Evolutionary conservation across 306 rosid species (phyloP).

Genomic region (Adenanthera pavonina): DNA sequence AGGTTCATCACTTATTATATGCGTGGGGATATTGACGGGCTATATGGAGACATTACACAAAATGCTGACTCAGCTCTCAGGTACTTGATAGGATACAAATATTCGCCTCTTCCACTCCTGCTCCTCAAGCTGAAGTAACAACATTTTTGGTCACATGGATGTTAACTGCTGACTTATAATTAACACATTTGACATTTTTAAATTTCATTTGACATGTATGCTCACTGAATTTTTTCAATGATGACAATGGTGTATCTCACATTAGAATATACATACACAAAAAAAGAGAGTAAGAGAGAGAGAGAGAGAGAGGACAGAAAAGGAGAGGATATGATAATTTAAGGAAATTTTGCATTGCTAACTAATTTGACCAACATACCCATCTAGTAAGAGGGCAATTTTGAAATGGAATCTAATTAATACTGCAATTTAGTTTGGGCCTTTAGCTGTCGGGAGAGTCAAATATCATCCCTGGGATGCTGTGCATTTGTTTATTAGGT

Average conservation of each 20-base stretch:
- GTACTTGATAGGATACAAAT: constrained; percentile 52
- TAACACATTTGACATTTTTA: constrained; percentile 13
- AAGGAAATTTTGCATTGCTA: constrained; percentile 18
- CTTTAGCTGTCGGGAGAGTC: neutral
- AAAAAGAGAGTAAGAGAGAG: neutral
- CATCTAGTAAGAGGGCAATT: neutral
- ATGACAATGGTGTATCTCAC: constrained; percentile 14
- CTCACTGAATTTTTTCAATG: constrained; percentile 26
- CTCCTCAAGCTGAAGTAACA: constrained; percentile 8
- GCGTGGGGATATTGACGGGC: constrained; percentile 93
- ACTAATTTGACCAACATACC: constrained; percentile 31
- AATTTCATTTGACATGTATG: constrained; percentile 17
- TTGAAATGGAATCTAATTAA: constrained; percentile 15
- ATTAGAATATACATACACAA: neutral
- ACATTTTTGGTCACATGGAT: constrained; percentile 23
- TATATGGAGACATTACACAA: constrained; percentile 89
- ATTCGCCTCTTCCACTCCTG: neutral
- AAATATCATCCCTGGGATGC: constrained; percentile 29
- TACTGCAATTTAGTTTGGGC: constrained; percentile 27
- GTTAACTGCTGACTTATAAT: neutral
- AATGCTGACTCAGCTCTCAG: constrained; percentile 94
- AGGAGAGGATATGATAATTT: constrained; percentile 13
- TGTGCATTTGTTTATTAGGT: constrained; percentile 22
- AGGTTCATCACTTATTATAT: constrained; percentile 90
- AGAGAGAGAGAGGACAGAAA: constrained; percentile 15